Evolutionary conservation across 768 basidiomycete genomes (phyloP).

Genomic region (Piloderma croceum): DNA sequence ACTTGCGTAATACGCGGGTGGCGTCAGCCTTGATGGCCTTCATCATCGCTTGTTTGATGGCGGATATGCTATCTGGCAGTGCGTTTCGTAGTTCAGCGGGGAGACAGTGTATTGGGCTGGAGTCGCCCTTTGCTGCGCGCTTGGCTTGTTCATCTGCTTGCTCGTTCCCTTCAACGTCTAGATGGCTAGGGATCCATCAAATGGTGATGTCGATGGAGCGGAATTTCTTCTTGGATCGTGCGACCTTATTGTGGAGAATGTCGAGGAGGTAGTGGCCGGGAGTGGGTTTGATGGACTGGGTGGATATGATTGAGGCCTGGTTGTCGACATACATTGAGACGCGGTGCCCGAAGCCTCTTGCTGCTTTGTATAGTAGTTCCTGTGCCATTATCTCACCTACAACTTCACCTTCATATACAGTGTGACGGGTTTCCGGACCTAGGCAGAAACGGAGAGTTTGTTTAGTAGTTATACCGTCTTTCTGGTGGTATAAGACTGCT

Average conservation of each 20-base stretch:
- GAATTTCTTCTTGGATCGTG: too few species aligned
- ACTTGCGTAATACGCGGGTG: neutral
- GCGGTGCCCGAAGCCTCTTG: neutral
- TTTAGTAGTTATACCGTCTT: too few species aligned
- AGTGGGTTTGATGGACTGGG: too few species aligned
- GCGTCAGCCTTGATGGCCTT: neutral
- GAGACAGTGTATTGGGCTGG: neutral
- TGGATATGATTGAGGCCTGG: slow-evolving; percentile 5
- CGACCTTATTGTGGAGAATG: slow-evolving; percentile 1
- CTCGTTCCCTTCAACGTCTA: slow-evolving; percentile 16
- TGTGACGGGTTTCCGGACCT: too few species aligned
- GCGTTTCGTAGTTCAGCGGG: neutral
- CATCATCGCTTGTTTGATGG: slow-evolving; percentile 1
- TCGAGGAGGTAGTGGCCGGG: slow-evolving; percentile 11
- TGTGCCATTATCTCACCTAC: too few species aligned
- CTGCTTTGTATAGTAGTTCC: slow-evolving; percentile 1
- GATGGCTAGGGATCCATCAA: slow-evolving; percentile 17
- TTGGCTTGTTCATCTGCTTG: slow-evolving; percentile 20
- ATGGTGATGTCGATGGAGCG: slow-evolving; percentile 3
- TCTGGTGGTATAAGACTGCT: too few species aligned
- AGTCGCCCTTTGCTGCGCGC: slow-evolving; percentile 9
- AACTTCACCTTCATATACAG: slow-evolving; percentile 2
- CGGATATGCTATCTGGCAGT: too few species aligned
- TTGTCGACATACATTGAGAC: slow-evolving; percentile 6
- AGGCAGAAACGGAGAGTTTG: too few species aligned